Conservation (phyloP, 1,284 basidiomycete genomes). For the Malassezia furfur region DNA sequence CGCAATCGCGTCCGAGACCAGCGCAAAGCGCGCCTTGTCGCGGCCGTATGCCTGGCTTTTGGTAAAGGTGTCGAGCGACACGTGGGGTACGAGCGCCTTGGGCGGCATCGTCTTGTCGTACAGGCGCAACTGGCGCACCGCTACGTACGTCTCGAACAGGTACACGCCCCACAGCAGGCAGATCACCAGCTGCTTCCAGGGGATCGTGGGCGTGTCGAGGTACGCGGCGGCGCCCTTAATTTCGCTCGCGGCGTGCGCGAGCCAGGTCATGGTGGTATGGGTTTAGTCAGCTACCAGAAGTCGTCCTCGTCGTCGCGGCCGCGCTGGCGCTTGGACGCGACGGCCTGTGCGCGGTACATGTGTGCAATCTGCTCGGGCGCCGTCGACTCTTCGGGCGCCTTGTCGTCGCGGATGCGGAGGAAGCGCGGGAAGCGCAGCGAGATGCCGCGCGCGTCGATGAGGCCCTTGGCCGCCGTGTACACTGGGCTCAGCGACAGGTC, state of each 20-base stretch:
- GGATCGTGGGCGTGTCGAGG: constrained; percentile 51
- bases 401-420: constrained; percentile 83
- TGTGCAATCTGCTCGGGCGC: constrained; percentile 89
- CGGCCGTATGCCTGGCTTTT: constrained; percentile 84
- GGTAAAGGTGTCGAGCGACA: constrained; percentile 64
- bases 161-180: constrained; percentile 68
- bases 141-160: constrained; percentile 69
- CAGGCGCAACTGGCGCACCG: constrained; percentile 76
- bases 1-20: constrained; percentile 65
- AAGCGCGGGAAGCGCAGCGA: constrained; percentile 93
- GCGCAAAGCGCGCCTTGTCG: constrained; percentile 78
- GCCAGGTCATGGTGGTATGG: not conserved
- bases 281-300: constrained; percentile 62
- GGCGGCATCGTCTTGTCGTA: constrained; percentile 73
- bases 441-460: constrained; percentile 54
- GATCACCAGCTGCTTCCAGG: constrained; percentile 66
- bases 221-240: not conserved
- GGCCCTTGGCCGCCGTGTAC: constrained; percentile 89
- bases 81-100: constrained; percentile 62
- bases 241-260: not conserved
- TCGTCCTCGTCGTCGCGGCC: constrained; percentile 65
- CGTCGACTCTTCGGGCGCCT: constrained; percentile 80
- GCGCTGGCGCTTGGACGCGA: constrained; percentile 55
- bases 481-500: constrained; percentile 92
- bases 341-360: constrained; percentile 80